Percentiles rank a stretch among this genome's conserved stretches.
Evolutionary conservation across 495 filamentous ascomycete species (phyloP).

Genomic region (Hypoxylon rickii): DNA sequence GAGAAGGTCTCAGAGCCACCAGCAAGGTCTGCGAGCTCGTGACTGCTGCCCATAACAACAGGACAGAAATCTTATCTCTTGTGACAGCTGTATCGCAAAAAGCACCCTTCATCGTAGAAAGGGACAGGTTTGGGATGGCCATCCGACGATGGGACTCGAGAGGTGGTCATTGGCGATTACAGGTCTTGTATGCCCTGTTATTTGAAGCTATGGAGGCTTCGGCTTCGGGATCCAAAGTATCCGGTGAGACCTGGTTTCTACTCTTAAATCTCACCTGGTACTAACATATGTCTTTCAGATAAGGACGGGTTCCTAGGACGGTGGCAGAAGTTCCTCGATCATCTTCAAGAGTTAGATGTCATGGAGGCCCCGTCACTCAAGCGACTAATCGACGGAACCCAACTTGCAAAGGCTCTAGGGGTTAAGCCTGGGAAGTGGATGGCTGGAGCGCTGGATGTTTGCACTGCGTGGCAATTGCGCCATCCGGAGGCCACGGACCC

Average conservation of each 20-base stretch:
- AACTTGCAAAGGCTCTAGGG: conserved; percentile 64
- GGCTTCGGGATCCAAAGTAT: conserved; percentile 1
- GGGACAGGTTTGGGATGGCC: conserved; percentile 67
- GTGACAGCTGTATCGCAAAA: conserved; percentile 56
- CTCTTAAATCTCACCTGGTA: too few species aligned
- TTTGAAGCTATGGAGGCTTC: conserved; percentile 60
- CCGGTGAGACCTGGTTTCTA: conserved; percentile 25
- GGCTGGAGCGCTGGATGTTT: conserved; percentile 68
- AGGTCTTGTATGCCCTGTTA: conserved; percentile 71
- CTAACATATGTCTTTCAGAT: too few species aligned
- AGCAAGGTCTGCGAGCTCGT: conserved; percentile 73
- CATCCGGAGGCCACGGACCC: conserved; percentile 69
- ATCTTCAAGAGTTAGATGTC: conserved; percentile 56
- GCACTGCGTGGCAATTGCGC: conserved; percentile 83
- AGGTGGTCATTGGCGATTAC: conserved; percentile 71
- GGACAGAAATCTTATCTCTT: conserved; percentile 60
- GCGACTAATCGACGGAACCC: conserved; percentile 66
- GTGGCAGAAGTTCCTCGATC: conserved; percentile 62
- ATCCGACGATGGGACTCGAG: conserved; percentile 73
- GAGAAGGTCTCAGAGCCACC: conserved; percentile 78
- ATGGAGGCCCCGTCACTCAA: conserved; percentile 58
- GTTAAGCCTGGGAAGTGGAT: conserved; percentile 78
- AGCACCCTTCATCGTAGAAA: conserved; percentile 37
- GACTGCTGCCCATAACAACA: conserved; percentile 63
- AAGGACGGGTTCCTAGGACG: conserved; percentile 43